Evolutionary conservation across 768 basidiomycete genomes (phyloP).

Genomic region (Leccinum uliginosum): DNA sequence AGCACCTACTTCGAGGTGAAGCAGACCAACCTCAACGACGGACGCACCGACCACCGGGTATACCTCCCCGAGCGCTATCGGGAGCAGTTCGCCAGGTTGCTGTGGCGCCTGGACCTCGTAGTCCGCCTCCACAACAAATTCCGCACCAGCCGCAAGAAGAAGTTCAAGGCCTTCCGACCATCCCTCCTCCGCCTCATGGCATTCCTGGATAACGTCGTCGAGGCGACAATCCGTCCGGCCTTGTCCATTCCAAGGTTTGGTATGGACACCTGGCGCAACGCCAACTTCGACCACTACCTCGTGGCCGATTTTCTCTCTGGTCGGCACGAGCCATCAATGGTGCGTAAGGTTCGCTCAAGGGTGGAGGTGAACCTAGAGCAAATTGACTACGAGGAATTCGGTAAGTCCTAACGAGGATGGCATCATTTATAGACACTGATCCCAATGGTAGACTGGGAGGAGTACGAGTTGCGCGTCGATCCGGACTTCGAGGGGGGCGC

Average conservation of each 20-base stretch:
- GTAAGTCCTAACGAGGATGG: not conserved
- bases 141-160: not conserved
- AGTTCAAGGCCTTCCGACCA: not conserved
- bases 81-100: not conserved
- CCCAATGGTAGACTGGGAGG: not conserved
- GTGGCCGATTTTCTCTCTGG: not conserved
- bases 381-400: not conserved
- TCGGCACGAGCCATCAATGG: not conserved
- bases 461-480: not conserved
- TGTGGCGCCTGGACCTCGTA: not conserved
- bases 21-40: not conserved
- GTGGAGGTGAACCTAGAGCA: not conserved
- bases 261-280: not conserved
- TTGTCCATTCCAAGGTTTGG: not conserved
- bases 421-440: not conserved
- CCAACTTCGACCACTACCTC: not conserved
- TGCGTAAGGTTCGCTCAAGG: not conserved
- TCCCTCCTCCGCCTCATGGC: not conserved
- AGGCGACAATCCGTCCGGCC: not conserved
- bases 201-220: not conserved
- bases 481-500: not conserved
- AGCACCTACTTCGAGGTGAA: not conserved
- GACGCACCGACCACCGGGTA: not conserved
- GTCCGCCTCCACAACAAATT: not conserved
- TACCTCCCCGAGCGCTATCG: not conserved